Evolutionary conservation across 2,329 filamentous ascomycete genomes (phyloP).

Genomic region (Colletotrichum falcatum): DNA sequence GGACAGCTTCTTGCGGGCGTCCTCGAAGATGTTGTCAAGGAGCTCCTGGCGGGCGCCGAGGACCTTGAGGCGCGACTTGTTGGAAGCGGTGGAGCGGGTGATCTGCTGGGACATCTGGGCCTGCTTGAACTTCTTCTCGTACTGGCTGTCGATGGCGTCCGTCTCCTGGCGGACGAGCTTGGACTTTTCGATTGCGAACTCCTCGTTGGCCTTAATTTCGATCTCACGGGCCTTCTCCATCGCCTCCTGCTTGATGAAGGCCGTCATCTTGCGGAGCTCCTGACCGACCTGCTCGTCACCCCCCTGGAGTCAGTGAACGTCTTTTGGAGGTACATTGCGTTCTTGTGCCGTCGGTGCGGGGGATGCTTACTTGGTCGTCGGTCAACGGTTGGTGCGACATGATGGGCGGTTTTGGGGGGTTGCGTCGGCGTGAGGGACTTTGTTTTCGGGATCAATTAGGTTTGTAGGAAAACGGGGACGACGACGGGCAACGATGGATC

Average conservation of each 20-base stretch:
- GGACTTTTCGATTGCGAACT: slow-evolving; percentile 99
- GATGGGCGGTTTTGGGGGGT: slow-evolving; percentile 32
- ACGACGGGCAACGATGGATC: slow-evolving; percentile 27
- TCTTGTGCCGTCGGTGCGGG: neutral
- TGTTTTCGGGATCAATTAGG: slow-evolving; percentile 29
- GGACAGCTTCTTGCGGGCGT: slow-evolving; percentile 78
- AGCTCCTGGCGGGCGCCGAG: slow-evolving; percentile 90
- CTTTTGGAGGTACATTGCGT: neutral
- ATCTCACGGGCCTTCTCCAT: slow-evolving; percentile 98
- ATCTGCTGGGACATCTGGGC: slow-evolving; percentile 99
- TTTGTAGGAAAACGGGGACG: neutral
- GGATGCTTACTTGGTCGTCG: slow-evolving; percentile 44
- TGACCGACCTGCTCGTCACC: slow-evolving; percentile 82
- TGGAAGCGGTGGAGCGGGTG: slow-evolving; percentile 93
- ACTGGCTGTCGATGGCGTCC: slow-evolving; percentile 88
- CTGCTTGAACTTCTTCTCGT: slow-evolving; percentile 99
- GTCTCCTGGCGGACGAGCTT: slow-evolving; percentile 98
- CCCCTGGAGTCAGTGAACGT: slow-evolving; percentile 5
- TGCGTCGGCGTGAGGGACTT: slow-evolving; percentile 37
- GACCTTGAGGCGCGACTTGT: slow-evolving; percentile 93
- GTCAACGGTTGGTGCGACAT: slow-evolving; percentile 44
- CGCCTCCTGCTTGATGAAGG: slow-evolving; percentile 99
- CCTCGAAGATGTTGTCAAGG: slow-evolving; percentile 89
- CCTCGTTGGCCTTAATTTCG: slow-evolving; percentile 97
- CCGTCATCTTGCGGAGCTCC: slow-evolving; percentile 99